Base-by-base conservation (phyloP, 768 basidiomycete genomes). In the Pisolithus albus region DNA sequence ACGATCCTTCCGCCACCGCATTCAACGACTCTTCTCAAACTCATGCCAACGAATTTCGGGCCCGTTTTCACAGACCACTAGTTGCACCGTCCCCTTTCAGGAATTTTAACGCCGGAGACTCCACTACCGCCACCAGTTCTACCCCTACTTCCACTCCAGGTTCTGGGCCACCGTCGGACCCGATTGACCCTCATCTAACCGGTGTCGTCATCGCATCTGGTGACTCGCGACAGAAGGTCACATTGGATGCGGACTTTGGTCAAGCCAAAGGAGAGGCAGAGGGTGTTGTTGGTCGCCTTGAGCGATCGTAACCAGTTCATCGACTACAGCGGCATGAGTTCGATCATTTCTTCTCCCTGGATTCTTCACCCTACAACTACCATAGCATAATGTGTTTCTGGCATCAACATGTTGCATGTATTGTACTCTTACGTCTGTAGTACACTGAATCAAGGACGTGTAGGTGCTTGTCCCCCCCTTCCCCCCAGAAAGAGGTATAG, bases 31-130 rank as follows among this genome's bases (percentile, higher is more conserved):
- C 68, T 41, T 59, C 59, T 10, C 62, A 61, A 7, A 59, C 69
- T 5, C 55, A 69, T 16, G 59, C 73, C 28, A 78, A 72, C 58
- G 82, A 85, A 47, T 81, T 85, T 57, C 81, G 84, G 19, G 80
- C 79, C 8, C 80, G 84, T 43, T 86, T 86, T 61, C 82, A 81
- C 52, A 72, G 82, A 21, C 67, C 82, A 2, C 72, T 86, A 45
- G 72, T 75, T 16, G 82, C 76, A 0, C 83, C 82, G 0, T 73
- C 80, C 0, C 84, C 84, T 5, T 86, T 85, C 66, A 68, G 61
- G n/a, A 65, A 53, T 47, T 67, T 67, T 47, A 65, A 61, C 38
- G 52, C 61, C 6, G 43, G 56, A 0, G 66, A 68, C 1, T 64
- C 63, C 39, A 55, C 66, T 4, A 67, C 65, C 24, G 65, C 63